Conservation (phyloP, 441 rosid species). For the Capsella rubella region DNA sequence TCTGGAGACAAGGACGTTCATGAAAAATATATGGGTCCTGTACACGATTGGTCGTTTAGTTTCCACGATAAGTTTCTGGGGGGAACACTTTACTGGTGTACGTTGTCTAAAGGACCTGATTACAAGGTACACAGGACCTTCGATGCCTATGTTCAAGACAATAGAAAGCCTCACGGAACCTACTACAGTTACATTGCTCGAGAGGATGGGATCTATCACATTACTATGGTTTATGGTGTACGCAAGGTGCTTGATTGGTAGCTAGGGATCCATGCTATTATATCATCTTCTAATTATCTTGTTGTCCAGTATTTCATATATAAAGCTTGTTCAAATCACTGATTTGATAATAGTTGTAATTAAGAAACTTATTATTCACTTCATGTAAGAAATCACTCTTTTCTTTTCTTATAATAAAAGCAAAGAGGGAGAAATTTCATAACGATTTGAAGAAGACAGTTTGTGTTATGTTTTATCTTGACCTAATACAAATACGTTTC, state of each 20-base stretch:
- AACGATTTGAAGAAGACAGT: too few relatives aligned
- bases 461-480: too few relatives aligned
- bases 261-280: not conserved
- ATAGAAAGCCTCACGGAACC: not conserved
- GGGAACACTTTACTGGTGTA: slow-evolving; percentile 26
- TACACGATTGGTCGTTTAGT: not conserved
- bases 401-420: too few relatives aligned
- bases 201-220: slow-evolving; percentile 39
- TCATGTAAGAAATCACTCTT: too few relatives aligned
- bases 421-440: too few relatives aligned
- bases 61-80: slow-evolving; percentile 1
- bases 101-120: slow-evolving; percentile 25
- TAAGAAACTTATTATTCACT: too few relatives aligned
- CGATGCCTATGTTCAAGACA: slow-evolving; percentile 24
- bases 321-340: not conserved
- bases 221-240: not conserved
- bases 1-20: slow-evolving; percentile 11
- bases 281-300: not conserved
- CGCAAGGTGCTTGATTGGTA: slow-evolving; percentile 1
- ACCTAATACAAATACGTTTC: too few relatives aligned
- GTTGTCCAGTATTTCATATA: not conserved
- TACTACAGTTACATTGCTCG: slow-evolving; percentile 4
- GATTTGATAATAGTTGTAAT: not conserved
- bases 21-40: not conserved
- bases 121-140: slow-evolving; percentile 8